Evolutionary conservation across 805 yeast genomes (phyloP).

Genomic region (Kodamaea kakaduensis): DNA sequence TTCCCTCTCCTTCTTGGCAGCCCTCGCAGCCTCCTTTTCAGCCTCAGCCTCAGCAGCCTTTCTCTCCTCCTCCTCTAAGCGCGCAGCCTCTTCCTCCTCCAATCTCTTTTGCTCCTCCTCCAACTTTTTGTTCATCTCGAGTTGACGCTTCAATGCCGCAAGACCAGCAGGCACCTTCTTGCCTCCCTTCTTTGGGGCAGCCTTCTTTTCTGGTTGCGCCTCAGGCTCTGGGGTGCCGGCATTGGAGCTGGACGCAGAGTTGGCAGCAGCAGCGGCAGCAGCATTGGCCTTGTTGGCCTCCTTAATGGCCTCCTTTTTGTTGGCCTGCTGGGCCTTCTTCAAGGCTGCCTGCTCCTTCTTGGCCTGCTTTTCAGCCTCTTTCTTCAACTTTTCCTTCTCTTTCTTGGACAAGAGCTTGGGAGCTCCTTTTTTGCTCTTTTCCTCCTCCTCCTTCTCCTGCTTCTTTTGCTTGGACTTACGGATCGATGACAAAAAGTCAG

Average conservation of each 20-base stretch:
- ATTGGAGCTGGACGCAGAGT: conserved; percentile 15
- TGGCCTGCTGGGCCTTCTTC: conserved; percentile 70
- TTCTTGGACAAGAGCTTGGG: conserved; percentile 85
- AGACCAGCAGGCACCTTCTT: conserved; percentile 88
- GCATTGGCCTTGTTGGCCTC: conserved; percentile 44
- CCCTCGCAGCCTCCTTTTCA: conserved; percentile 53
- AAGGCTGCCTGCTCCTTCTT: conserved; percentile 87
- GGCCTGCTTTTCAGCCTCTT: conserved; percentile 83
- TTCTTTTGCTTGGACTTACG: conserved; percentile 76
- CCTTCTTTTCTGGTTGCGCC: conserved; percentile 31
- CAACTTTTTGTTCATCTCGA: conserved; percentile 80
- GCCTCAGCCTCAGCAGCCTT: conserved; percentile 59
- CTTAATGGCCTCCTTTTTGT: conserved; percentile 54
- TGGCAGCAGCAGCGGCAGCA: conserved; percentile 23
- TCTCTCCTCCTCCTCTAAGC: conserved; percentile 49
- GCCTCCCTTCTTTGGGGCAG: conserved; percentile 46
- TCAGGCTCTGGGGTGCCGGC: conserved; percentile 35
- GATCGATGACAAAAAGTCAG: conserved; percentile 80
- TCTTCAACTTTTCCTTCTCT: conserved; percentile 92
- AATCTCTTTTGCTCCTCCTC: conserved; percentile 78
- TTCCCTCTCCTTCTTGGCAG: conserved; percentile 81
- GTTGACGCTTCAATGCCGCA: conserved; percentile 85
- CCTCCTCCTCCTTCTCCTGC: conserved; percentile 61
- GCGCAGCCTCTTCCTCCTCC: conserved; percentile 63
- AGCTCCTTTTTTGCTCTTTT: conserved; percentile 49